Conservation (phyloP, 108 stramenopile species). For the Skeletonema tropicum region DNA sequence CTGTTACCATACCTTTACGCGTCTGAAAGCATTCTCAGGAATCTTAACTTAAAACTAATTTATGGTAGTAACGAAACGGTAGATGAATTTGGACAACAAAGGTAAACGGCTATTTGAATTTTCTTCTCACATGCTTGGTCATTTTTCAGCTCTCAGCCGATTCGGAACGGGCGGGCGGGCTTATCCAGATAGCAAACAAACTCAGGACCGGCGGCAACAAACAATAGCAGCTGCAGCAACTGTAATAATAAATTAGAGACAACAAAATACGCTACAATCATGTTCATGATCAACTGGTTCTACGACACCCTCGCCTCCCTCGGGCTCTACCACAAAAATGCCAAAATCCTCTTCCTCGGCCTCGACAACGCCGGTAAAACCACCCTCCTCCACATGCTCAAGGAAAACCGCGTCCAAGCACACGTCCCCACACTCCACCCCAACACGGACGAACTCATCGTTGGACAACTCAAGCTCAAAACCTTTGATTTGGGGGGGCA, state of each 20-base stretch:
- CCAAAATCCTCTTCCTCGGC: slow-evolving; percentile 98
- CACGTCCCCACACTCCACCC: slow-evolving; percentile 95
- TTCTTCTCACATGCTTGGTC: too few species aligned
- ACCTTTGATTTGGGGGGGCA: slow-evolving; percentile 97
- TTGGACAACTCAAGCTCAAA: slow-evolving; percentile 93
- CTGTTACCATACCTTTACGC: too few species aligned
- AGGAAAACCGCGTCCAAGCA: slow-evolving; percentile 94
- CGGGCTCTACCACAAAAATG: slow-evolving; percentile 99
- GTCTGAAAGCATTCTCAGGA: too few species aligned
- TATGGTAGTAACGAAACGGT: too few species aligned
- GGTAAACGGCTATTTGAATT: too few species aligned
- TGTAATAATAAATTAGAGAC: not conserved
- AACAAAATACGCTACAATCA: not conserved
- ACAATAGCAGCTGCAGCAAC: not conserved
- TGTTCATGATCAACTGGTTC: slow-evolving; percentile 90
- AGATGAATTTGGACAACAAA: too few species aligned
- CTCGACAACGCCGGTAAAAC: slow-evolving; percentile 99
- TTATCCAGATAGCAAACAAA: too few species aligned
- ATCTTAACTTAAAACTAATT: too few species aligned
- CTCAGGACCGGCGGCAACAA: too few species aligned
- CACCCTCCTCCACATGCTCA: slow-evolving; percentile 95
- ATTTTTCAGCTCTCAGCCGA: too few species aligned
- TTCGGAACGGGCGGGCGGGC: too few species aligned
- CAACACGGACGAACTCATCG: slow-evolving; percentile 93
- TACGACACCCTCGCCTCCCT: slow-evolving; percentile 84